Evolutionary conservation across 495 filamentous ascomycete genomes (phyloP).

Genomic region (Aspergillus sclerotioniger): DNA sequence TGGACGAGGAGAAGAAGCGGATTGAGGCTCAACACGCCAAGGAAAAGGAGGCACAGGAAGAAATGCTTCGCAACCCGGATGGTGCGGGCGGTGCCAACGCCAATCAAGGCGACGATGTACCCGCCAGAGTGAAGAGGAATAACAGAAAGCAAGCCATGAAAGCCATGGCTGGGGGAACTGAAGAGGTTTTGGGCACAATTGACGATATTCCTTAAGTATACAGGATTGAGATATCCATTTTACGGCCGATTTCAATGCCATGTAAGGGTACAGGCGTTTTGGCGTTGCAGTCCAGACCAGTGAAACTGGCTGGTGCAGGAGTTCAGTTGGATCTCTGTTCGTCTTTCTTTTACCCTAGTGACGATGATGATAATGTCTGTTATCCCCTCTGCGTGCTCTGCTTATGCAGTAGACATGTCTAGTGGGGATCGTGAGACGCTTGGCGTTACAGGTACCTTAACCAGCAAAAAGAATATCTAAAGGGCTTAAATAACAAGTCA

Average conservation of each 20-base stretch:
- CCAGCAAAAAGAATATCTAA: background rate
- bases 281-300: background rate
- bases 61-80: conserved; percentile 46
- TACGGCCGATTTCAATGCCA: conserved; percentile 1
- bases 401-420: background rate
- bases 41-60: conserved; percentile 51
- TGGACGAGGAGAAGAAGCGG: conserved; percentile 67
- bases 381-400: background rate
- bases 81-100: conserved; percentile 32
- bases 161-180: conserved; percentile 36
- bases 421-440: background rate
- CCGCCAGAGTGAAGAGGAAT: conserved; percentile 35
- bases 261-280: background rate
- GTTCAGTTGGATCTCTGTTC: conserved; percentile 2
- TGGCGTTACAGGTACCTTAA: background rate
- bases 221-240: conserved; percentile 8
- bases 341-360: background rate
- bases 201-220: conserved; percentile 37
- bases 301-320: background rate
- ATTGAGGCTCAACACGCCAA: conserved; percentile 68
- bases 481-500: background rate
- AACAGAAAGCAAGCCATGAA: conserved; percentile 36
- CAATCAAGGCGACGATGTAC: conserved; percentile 35
- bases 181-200: conserved; percentile 42
- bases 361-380: background rate